Base-by-base conservation (phyloP, 139 green algal genomes). In the Auxenochlorella protothecoides region DNA sequence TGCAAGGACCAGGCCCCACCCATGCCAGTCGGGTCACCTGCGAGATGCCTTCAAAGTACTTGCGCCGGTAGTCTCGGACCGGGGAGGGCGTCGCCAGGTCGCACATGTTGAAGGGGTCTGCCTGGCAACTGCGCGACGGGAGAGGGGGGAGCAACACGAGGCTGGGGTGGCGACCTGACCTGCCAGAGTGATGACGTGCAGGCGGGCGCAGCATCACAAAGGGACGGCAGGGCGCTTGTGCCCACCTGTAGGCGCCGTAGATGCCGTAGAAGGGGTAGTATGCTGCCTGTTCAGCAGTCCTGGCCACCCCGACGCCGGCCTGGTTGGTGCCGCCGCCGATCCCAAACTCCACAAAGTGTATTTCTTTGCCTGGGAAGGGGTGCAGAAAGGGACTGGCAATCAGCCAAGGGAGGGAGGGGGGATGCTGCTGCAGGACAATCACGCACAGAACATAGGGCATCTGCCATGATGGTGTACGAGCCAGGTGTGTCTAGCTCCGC, bases 281-380 rank as follows among this genome's bases (percentile, higher is more conserved):
- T 5, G 77, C 82, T 9, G 78, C 77, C 74, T 82, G 65, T 6
- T 27, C 52, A 0, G 76, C 79, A 3, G 71, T 83, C 8, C 6
- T 69, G 60, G 78, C 83, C 7, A 66, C 68, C 16, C 4, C 27
- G 15, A 79, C 53, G 16, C 83, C 80, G 57, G 68, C 56, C 13
- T 65, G 53, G 8, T 51, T 66, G 11, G 53, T 59, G 60, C 74
- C 82, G 15, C 82, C 82, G 11, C 82, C 82, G 2, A 87, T 63
- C 12, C 82, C 82, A 70, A 80, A 85, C 64, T 87, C 82, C 7
- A 16, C 70, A 65, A 74, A 85, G 56, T 79, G 71, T 27, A 85
- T 55, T 51, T 80, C 63, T 51, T 72, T 77, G 54, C 74, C 78
- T 51, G 16, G 52, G 44, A 67, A 67, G 7, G 13, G 7, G 14